Base-by-base conservation (phyloP, 2,329 filamentous ascomycete species). In the Dendryphion nanum region DNA sequence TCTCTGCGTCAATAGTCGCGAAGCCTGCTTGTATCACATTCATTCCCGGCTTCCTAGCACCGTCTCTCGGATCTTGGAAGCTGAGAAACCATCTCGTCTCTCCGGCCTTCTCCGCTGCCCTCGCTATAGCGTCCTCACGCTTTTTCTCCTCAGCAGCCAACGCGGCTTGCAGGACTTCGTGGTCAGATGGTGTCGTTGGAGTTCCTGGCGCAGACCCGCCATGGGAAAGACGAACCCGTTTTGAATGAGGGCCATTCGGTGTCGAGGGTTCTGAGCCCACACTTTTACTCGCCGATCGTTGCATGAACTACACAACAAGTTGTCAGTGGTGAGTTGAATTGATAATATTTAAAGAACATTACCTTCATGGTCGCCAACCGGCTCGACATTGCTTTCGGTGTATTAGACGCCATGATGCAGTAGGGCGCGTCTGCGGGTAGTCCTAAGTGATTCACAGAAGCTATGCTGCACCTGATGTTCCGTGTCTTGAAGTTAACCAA, bases 321-420 rank as follows among this genome's bases (percentile, higher is more conserved):
- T 37, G 21, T 55, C 24, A 51, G 45, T 35, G 28, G 35, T 30
- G 32, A 35, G 18, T 38, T 30, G 20, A 12, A 12, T 32, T 30
- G 30, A 37, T 19, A 40, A 6, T 18, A 6, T 3, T 8, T 26
- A 26, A n/a, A 26, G n/a, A 17, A 13, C 2, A 13, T 19, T 59
- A 75, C 78, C 68, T 95, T 95, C 89, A 95, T 96, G 24, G 86
- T 90, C 59, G 94, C 76, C 33, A 96, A 82, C 51, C 89, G 83
- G 42, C 85, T 90, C 47, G 90, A 95, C 82, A 94, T 89, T 31
- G 75, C 76, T 66, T 85, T 85, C 18, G 61, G 60, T 14, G 56
- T 60, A 10, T 48, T 59, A 30, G 55, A 48, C 14, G 57, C 50
- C 60, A 64, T 64, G 3, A 19, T 30, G n/a, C n/a, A n/a, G n/a